Conservation (phyloP, 768 basidiomycete species). For the Hericium rajendrae region DNA sequence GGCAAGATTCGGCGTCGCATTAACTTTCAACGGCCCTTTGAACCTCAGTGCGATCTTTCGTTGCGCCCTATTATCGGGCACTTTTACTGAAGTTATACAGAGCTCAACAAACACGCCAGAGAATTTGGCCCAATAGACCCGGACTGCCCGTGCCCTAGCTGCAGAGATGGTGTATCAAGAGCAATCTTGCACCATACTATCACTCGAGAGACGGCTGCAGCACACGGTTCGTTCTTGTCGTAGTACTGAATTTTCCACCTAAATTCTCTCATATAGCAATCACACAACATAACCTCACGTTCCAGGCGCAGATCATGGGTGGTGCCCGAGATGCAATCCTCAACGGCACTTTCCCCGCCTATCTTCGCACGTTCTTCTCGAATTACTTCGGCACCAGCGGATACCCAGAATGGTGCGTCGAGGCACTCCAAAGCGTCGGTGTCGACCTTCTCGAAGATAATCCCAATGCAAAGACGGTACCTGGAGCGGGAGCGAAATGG, state of each 20-base stretch:
- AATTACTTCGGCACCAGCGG: conserved; percentile 68
- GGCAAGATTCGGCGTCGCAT: conserved; percentile 82
- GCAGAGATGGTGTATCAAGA: conserved; percentile 52
- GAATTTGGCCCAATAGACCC: conserved; percentile 69
- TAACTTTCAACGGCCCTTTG: conserved; percentile 73
- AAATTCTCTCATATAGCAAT: conserved; percentile 38
- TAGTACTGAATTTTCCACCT: not conserved
- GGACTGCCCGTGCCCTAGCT: conserved; percentile 82
- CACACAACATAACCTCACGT: conserved; percentile 76
- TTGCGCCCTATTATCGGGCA: not conserved
- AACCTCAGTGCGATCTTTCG: conserved; percentile 54
- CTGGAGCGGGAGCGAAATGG: conserved; percentile 69
- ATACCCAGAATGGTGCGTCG: conserved; percentile 84
- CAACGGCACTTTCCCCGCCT: conserved; percentile 67
- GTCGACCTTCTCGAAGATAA: conserved; percentile 66
- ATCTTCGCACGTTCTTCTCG: conserved; percentile 66
- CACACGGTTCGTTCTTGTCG: conserved; percentile 49
- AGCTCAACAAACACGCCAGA: conserved; percentile 57
- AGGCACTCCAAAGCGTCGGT: conserved; percentile 72
- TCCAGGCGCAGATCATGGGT: conserved; percentile 87
- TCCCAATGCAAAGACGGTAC: conserved; percentile 36
- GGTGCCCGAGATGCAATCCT: conserved; percentile 74
- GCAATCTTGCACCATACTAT: conserved; percentile 69
- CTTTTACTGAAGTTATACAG: conserved; percentile 23
- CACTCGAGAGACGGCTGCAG: conserved; percentile 77